Evolutionary conservation across 1,284 basidiomycete species (phyloP).

Genomic region (Earliella scabrosa): DNA sequence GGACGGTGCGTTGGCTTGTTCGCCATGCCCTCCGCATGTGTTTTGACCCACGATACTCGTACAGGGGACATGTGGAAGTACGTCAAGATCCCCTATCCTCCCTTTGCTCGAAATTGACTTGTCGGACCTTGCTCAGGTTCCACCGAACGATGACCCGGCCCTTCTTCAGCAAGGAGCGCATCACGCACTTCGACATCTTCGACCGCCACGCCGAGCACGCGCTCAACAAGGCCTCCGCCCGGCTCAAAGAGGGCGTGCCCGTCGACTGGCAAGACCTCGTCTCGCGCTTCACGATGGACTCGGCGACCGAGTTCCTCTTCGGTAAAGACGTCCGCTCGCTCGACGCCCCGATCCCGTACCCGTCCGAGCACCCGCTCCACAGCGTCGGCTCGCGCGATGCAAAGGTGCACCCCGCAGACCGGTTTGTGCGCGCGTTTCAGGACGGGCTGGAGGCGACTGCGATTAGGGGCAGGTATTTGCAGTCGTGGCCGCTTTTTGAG

Average conservation of each 20-base stretch:
- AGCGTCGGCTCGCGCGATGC: not conserved
- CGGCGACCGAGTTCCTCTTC: conserved; percentile 45
- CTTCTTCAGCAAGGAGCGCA: conserved; percentile 53
- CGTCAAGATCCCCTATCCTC: not conserved
- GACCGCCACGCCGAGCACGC: conserved; percentile 39
- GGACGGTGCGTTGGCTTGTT: conserved; percentile 32
- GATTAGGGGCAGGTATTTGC: conserved; percentile 37
- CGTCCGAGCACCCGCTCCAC: conserved; percentile 17
- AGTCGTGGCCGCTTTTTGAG: conserved; percentile 56
- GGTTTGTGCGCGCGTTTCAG: conserved; percentile 33
- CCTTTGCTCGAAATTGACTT: not conserved
- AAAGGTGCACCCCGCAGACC: conserved; percentile 34
- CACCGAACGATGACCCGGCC: conserved; percentile 57
- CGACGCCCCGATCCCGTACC: conserved; percentile 31
- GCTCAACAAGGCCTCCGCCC: conserved; percentile 35
- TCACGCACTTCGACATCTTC: conserved; percentile 56
- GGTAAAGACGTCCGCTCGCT: conserved; percentile 39
- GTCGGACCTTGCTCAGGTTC: conserved; percentile 43
- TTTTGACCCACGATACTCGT: not conserved
- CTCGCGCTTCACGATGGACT: conserved; percentile 44
- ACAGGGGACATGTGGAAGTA: conserved; percentile 39
- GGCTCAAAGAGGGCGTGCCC: conserved; percentile 46
- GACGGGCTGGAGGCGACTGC: conserved; percentile 43
- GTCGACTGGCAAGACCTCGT: conserved; percentile 53
- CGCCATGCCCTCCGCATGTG: no score